Conservation (phyloP, 2,329 filamentous ascomycete species). For the Madurella mycetomatis region DNA sequence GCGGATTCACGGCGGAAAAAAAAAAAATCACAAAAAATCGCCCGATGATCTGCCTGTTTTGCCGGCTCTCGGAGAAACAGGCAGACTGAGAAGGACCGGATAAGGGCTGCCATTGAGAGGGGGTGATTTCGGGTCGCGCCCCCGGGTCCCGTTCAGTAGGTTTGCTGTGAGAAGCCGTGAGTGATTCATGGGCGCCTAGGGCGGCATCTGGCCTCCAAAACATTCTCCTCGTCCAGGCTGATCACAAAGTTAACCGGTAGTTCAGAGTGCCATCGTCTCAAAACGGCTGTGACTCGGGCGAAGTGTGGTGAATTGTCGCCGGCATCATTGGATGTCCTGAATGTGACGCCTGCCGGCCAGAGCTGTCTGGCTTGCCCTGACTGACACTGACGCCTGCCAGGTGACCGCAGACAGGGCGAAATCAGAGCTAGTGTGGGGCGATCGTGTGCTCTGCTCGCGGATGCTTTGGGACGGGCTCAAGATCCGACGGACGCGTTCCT, state of each 20-base stretch:
- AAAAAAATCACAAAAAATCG: background rate
- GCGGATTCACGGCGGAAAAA: background rate
- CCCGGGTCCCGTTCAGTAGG: background rate
- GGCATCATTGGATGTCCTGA: slow-evolving; percentile 13
- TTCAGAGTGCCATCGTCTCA: slow-evolving; percentile 8
- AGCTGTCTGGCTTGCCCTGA: slow-evolving; percentile 1
- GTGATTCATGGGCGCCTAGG: slow-evolving; percentile 1
- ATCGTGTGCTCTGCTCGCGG: background rate
- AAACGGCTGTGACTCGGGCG: background rate
- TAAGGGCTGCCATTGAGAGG: background rate
- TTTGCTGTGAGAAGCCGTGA: background rate
- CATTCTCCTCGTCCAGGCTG: background rate
- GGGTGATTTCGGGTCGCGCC: background rate
- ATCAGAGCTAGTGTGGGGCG: background rate
- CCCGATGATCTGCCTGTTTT: slow-evolving; percentile 2
- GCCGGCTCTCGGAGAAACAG: background rate
- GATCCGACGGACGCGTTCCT: slow-evolving; percentile 24
- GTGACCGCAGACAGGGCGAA: slow-evolving; percentile 4
- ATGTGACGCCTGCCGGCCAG: slow-evolving; percentile 3
- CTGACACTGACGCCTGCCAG: slow-evolving; percentile 1
- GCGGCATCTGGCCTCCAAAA: slow-evolving; percentile 2
- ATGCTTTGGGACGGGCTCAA: slow-evolving; percentile 11
- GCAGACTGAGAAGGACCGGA: background rate
- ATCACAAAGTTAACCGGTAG: slow-evolving; percentile 5
- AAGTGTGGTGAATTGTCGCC: slow-evolving; percentile 19